Conservation (phyloP, 176 grass and related monocot genomes). For the Oryza glumipatula region DNA sequence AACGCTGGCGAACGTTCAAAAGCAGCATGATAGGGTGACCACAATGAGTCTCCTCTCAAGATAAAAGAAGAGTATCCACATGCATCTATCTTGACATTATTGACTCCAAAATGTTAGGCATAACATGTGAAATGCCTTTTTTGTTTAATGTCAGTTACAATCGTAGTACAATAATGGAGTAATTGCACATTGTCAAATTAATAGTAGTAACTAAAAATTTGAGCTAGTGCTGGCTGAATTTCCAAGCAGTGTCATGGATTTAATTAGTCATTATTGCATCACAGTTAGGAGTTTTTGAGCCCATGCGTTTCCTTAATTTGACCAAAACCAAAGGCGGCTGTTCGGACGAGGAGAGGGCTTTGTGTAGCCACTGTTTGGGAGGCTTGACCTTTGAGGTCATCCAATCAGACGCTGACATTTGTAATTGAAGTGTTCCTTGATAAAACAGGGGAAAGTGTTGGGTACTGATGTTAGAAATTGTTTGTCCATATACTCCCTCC, state of each 20-base stretch:
- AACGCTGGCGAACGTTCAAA: neutral
- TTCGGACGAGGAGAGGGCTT: neutral
- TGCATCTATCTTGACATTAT: neutral
- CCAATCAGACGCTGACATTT: neutral
- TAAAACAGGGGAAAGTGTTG: neutral
- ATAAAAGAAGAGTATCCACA: neutral
- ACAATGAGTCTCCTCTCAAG: neutral
- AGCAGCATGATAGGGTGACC: neutral
- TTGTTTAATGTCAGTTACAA: neutral
- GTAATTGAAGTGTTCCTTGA: neutral
- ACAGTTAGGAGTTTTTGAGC: neutral
- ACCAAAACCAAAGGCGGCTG: slow-evolving; percentile 25
- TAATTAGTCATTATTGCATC: neutral
- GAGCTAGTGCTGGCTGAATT: neutral
- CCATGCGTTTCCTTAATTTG: slow-evolving; percentile 1
- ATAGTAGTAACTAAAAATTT: neutral
- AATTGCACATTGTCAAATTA: neutral
- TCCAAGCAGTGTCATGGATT: neutral
- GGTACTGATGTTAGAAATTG: neutral
- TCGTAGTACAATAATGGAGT: neutral
- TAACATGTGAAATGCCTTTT: slow-evolving; percentile 1
- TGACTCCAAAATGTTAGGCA: neutral
- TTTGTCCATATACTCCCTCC: neutral
- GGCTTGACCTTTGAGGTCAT: slow-evolving; percentile 28
- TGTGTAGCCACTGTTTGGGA: neutral